A percentile compares a stretch with the other conserved stretches of the same genome.
Evolutionary conservation across 2,329 filamentous ascomycete species (phyloP).

Genomic region (Xylariaceae sp.): DNA sequence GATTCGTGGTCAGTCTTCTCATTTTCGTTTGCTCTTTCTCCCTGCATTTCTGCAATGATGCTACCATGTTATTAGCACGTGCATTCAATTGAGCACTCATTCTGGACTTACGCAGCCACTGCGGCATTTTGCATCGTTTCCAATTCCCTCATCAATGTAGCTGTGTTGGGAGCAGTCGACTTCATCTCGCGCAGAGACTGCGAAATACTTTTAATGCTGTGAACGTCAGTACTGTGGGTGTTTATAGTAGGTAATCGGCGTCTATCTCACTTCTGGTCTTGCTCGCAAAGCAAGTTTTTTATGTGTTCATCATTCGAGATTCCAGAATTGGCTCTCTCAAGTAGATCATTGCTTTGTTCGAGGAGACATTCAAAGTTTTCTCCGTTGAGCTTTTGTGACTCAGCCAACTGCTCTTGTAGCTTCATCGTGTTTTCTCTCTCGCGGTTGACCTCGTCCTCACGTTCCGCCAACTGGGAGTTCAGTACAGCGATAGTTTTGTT

Average conservation of each 20-base stretch:
- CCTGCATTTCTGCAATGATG: no score
- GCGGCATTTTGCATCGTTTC: constrained; percentile 11
- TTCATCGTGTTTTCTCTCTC: constrained; percentile 13
- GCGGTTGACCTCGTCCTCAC: constrained; percentile 16
- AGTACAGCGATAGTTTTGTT: constrained; percentile 13
- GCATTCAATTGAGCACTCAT: background rate
- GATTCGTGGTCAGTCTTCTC: no score
- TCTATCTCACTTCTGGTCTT: constrained; percentile 17
- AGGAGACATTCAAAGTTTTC: constrained; percentile 13
- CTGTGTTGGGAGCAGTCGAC: constrained; percentile 4
- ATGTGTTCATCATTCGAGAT: constrained; percentile 7
- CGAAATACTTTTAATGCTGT: constrained; percentile 18
- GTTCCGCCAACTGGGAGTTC: constrained; percentile 13
- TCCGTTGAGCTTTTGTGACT: constrained; percentile 14
- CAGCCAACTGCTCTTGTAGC: constrained; percentile 16
- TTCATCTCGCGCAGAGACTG: constrained; percentile 11
- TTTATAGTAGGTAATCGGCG: background rate
- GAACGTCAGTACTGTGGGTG: constrained; percentile 5
- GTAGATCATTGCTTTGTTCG: constrained; percentile 15
- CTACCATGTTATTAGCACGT: no score
- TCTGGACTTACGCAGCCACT: constrained; percentile 14
- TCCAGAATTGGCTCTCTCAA: constrained; percentile 11
- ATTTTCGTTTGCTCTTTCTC: no score
- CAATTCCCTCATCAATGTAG: constrained; percentile 11
- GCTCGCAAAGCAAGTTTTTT: constrained; percentile 8